A percentile compares a stretch with the other conserved stretches of the same genome.
Evolutionary conservation across 192 early-diverging fungal genomes (phyloP).

Genomic region (Coemansia asiatica): DNA sequence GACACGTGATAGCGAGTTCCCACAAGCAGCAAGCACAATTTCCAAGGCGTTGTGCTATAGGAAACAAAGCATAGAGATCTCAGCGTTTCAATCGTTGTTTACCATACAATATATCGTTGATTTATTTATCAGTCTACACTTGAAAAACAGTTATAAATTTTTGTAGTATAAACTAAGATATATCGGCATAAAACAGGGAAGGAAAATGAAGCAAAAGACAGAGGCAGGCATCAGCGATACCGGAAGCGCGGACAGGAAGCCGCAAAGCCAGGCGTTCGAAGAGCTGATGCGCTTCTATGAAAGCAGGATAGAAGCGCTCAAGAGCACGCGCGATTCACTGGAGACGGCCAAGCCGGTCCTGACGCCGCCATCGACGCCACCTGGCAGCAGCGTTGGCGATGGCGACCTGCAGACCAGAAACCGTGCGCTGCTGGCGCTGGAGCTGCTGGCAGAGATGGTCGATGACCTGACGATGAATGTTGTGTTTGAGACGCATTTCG

Average conservation of each 20-base stretch:
- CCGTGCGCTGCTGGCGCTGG: slow-evolving; percentile 44
- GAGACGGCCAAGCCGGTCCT: slow-evolving; percentile 28
- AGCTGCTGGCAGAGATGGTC: slow-evolving; percentile 59
- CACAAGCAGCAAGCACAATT: neutral
- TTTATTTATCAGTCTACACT: too few relatives aligned
- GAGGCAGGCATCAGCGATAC: slow-evolving; percentile 14
- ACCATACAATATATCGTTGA: too few relatives aligned
- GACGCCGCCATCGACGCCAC: slow-evolving; percentile 23
- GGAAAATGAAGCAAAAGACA: slow-evolving; percentile 12
- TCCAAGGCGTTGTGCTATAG: too few relatives aligned
- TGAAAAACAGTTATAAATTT: neutral
- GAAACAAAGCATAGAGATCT: too few relatives aligned
- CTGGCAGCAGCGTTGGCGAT: slow-evolving; percentile 1
- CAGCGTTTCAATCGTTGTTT: too few relatives aligned
- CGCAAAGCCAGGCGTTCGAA: slow-evolving; percentile 26
- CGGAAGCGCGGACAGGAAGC: slow-evolving; percentile 8
- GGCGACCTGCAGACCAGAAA: slow-evolving; percentile 9
- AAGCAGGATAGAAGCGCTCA: slow-evolving; percentile 31
- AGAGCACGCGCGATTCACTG: slow-evolving; percentile 37
- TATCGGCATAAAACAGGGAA: neutral
- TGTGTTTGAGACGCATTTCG: slow-evolving; percentile 69
- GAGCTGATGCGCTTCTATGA: slow-evolving; percentile 50
- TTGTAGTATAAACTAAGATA: too few relatives aligned
- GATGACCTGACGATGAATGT: slow-evolving; percentile 74
- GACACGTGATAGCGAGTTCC: neutral